Base-by-base conservation (phyloP, 139 green algal species). In the Coccomyxa sp. region DNA sequence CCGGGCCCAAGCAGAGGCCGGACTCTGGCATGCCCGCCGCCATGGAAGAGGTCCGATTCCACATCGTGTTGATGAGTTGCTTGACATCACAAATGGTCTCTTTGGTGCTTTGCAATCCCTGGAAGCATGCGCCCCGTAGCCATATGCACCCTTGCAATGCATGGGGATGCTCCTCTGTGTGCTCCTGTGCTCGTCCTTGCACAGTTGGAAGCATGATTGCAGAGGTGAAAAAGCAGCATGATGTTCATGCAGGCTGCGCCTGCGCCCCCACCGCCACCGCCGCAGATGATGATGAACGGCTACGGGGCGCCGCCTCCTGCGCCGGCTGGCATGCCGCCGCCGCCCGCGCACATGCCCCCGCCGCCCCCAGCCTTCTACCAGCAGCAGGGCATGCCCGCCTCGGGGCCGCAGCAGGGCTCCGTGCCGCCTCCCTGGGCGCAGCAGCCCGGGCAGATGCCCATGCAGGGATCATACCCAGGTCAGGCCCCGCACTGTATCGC, bases 1-100 rank as follows among this genome's bases (percentile, higher is more conserved):
- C 86, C 8, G 93, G 89, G 70, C 34, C 35, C 16, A 31, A 14
- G 33, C 35, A 74, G 70, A 14, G 16, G 33, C 34, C 34, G 2
- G 24, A 74, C 14, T 14, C 14, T 40, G 68, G 68, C n/a, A 6
- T 36, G 70, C 34, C 70, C 14, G 24, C 34, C 35, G 27, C 70
- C 4, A 34, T n/a, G 70, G 70, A 31, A 8, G 14, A 44, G 35
- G 35, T 41, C 0, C 35, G 4, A 35, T 37, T 10, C 64, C 27
- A 36, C 8, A 16, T 31, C 22, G 18, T 31, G 12, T 12, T 31
- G 27, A 71, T 27, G 27, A n/a, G 27, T 58, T 12, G 14, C 44
- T 12, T 10, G 12, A 22, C 64, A 10, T 31, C n/a, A 8, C 33
- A 34, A 10, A 34, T 35, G n/a, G 18, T 36, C 27, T 27, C n/a